Base-by-base conservation (phyloP, 192 early-diverging fungal species). In the Glomus cerebriforme region DNA sequence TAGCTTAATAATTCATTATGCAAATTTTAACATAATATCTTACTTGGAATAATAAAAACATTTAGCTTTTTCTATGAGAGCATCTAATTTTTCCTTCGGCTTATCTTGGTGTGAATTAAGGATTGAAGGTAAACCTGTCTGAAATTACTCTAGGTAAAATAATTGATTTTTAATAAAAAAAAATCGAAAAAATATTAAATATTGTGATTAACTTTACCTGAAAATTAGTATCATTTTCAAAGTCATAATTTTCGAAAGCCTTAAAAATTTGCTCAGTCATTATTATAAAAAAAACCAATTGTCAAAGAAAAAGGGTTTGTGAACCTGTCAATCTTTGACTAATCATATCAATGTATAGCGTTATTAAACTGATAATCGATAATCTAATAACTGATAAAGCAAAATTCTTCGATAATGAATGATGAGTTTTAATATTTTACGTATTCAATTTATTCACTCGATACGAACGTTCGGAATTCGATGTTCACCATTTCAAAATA, bases 31-130 rank as follows among this genome's bases (percentile, higher is more conserved):
- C 7, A 34, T 7, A 68, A 22, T 37, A 22, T 1, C 24, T 83
- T 81, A 86, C 85, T 81, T 86, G 71, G 79, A 79, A 62, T 82
- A 86, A 81, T 86, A 86, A 77, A 84, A 86, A n/a, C 77, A 81
- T 45, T 82, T 84, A 4, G 85, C 85, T 8, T 80, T 79, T 62
- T 82, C 73, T 47, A 82, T 62, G n/a, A 84, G 7, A 31, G 29
- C 32, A 43, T 70, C 26, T 29, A 43, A 17, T n/a, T 79, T 68
- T 6, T 84, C 78, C 34, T 75, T 54, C 17, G 75, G 29, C 37
- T 84, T 84, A 5, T 74, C 77, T 58, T 79, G 27, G 35, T 79
- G 49, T 32, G 80, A 78, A 31, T 74, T 59, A 24, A 86, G 65
- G 58, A 86, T 67, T 3, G 81, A 81, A 13, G 81, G 75, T 24